Evolutionary conservation across 75 land plant species (phyloP), one percentile per base, ranked within the genome.

Genomic region (Gnetum montanum): DNA sequence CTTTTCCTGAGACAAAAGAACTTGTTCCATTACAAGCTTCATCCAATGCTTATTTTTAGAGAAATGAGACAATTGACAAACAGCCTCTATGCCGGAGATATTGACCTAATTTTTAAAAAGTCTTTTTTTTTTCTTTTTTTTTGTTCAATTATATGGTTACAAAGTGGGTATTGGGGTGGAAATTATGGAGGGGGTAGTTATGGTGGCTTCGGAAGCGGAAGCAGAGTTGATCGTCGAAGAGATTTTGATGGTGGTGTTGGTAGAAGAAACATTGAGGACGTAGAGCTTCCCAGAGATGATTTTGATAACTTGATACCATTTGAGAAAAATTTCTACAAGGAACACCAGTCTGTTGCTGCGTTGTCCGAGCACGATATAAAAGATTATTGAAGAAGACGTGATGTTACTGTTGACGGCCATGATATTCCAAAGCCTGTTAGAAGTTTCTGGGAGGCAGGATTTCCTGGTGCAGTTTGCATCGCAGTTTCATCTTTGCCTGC

Each of bases 241-340:
- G 66, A 48, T 6, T 48, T 54, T 57, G 25, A 69, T 65, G 22
- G 57, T 19, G 37, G 67, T 46, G 41, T 83, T 25, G 36, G 37
- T 20, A 53, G 57, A 44, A 33, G 67, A 22, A 61, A 72, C 46
- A 37, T 60, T 65, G 59, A 74, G 58, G 26, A 40, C 30, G 55
- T 71, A 11, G n/a, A 65, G 28, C 63, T 75, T 10, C 78, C 78
- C 45, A 77, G 74, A 61, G 60, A 70, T 58, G 82, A 84, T 54
- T 85, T 83, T 61, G 88, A 86, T 16, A 86, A 83, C n/a, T 60
- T 90, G 38, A 67, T 77, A n/a, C 90, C 73, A 8, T 94, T 94
- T 54, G 91, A 94, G 81, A 94, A 94, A 83, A 83, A 86, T 60
- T 94, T 94, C 66, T 94, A 94, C 49, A 72, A 71, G 24, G 99